Conservation (phyloP, 768 basidiomycete genomes). For the Lentinula lateritia region DNA sequence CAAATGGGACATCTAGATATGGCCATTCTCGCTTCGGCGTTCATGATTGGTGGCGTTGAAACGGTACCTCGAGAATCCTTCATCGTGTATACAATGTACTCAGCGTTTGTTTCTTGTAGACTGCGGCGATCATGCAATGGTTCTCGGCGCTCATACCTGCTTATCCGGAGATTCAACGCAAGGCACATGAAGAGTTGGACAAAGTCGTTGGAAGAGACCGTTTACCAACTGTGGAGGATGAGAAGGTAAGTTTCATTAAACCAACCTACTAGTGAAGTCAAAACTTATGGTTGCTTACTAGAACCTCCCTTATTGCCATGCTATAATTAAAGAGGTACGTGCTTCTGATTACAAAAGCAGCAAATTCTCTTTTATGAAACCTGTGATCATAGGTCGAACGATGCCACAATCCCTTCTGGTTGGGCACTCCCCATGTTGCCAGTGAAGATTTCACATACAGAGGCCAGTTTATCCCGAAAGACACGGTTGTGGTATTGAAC, state of each 20-base stretch:
- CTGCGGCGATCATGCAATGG: constrained; percentile 24
- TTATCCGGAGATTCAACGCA: constrained; percentile 23
- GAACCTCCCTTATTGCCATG: constrained; percentile 20
- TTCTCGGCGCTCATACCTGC: constrained; percentile 23
- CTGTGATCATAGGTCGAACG: constrained; percentile 11
- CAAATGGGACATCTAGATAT: constrained; percentile 23
- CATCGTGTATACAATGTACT: background rate
- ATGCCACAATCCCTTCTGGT: constrained; percentile 19
- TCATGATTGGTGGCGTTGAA: constrained; percentile 25
- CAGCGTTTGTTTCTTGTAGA: constrained; percentile 18
- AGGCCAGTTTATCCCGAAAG: constrained; percentile 24
- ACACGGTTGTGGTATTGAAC: constrained; percentile 24
- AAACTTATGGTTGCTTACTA: background rate
- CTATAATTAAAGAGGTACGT: constrained; percentile 21
- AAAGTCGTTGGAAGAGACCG: constrained; percentile 25
- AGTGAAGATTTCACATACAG: constrained; percentile 25
- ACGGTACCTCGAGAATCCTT: constrained; percentile 14
- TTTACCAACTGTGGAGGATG: constrained; percentile 19
- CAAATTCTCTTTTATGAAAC: background rate
- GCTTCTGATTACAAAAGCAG: background rate
- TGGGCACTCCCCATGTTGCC: constrained; percentile 21
- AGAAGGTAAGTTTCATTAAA: background rate
- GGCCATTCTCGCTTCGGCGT: constrained; percentile 23
- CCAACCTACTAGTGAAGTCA: background rate
- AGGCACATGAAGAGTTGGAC: constrained; percentile 31